Evolutionary conservation across 2,329 filamentous ascomycete genomes (phyloP).

Genomic region (Venturia nashicola): DNA sequence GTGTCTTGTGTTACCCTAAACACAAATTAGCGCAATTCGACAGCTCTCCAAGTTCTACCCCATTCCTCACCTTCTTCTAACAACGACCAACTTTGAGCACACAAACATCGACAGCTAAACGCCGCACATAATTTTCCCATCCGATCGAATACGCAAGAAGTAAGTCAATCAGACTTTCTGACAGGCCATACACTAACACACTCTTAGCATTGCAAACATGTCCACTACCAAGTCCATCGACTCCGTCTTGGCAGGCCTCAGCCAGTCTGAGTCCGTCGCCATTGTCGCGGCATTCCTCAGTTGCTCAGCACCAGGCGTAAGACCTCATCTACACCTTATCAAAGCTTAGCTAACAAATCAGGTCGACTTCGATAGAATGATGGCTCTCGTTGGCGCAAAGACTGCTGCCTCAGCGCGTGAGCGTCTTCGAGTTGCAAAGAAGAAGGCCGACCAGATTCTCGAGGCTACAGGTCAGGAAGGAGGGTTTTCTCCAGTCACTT

Average conservation of each 20-base stretch:
- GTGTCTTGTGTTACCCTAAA: neutral
- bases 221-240: neutral
- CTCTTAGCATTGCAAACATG: neutral
- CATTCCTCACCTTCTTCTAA: neutral
- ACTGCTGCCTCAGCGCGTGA: neutral
- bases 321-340: neutral
- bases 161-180: neutral
- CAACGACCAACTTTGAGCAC: neutral
- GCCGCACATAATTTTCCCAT: neutral
- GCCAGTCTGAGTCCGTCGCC: neutral
- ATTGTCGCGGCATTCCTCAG: neutral
- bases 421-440: conserved; percentile 5
- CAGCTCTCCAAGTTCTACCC: neutral
- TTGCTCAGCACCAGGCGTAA: neutral
- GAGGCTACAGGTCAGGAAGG: neutral
- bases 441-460: neutral
- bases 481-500: neutral
- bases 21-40: neutral
- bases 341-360: neutral
- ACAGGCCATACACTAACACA: neutral
- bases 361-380: neutral
- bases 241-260: neutral
- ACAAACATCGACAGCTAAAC: neutral
- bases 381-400: neutral
- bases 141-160: neutral